A percentile compares a stretch with the other conserved stretches of the same genome.
Evolutionary conservation across 495 filamentous ascomycete genomes (phyloP).

Genomic region (Daldinia concentrica): DNA sequence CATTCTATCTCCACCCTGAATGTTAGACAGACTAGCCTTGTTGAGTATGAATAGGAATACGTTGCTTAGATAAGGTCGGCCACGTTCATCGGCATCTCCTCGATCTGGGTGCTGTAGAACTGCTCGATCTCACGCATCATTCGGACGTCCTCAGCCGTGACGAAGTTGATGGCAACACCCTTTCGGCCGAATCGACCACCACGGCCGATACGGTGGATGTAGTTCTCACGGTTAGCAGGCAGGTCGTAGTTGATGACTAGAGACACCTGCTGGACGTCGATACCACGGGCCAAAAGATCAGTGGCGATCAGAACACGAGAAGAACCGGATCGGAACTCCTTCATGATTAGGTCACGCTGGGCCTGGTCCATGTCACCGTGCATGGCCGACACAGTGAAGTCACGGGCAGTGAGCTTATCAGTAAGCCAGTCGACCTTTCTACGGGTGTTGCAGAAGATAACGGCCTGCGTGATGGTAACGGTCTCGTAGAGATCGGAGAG

Average conservation of each 20-base stretch:
- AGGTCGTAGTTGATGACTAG: constrained; percentile 99
- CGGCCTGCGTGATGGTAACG: constrained; percentile 97
- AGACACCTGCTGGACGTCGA: constrained; percentile 99
- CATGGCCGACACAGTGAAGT: constrained; percentile 99
- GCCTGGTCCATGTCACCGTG: constrained; percentile 98
- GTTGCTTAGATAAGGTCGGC: constrained; percentile 68
- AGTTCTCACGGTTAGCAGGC: constrained; percentile 98
- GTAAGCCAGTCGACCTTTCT: constrained; percentile 99
- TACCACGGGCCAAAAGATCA: constrained; percentile 96
- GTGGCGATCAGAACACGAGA: constrained; percentile 98
- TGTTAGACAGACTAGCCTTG: constrained; percentile 8
- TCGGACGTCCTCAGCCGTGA: constrained; percentile 97
- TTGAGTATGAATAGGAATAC: constrained; percentile 4
- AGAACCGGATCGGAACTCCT: constrained; percentile 97
- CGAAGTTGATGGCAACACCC: constrained; percentile 99
- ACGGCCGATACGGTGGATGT: constrained; percentile 99
- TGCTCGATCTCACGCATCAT: constrained; percentile 98
- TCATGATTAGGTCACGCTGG: constrained; percentile 99
- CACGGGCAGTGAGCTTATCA: constrained; percentile 95
- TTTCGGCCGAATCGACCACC: constrained; percentile 99
- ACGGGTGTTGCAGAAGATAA: constrained; percentile 99
- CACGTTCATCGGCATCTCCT: constrained; percentile 90
- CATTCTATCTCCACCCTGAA: constrained; percentile 15
- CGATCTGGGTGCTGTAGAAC: constrained; percentile 83
- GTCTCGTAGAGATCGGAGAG: constrained; percentile 99